These are phyloP conservation scores for Neltuma alba DNA, from an alignment of 306 rosid species.

Conservation along the genomic window DNA sequence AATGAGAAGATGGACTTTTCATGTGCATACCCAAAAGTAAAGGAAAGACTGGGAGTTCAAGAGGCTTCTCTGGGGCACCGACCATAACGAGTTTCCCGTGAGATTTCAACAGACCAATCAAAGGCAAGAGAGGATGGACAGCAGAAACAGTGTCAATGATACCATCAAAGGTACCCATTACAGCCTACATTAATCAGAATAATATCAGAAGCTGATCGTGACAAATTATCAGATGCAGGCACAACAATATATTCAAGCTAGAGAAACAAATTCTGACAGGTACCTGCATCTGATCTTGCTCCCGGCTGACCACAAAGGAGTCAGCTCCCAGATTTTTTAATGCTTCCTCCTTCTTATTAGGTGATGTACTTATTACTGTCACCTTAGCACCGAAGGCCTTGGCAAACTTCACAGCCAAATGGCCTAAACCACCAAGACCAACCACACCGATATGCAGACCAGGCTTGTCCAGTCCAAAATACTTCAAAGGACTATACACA, in stretches of 20 bases:
- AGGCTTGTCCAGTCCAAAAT: conserved; percentile 38
- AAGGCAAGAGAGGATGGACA: neutral
- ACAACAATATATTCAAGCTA: too few species aligned
- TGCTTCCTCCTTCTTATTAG: conserved; percentile 41
- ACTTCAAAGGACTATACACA: conserved; percentile 44
- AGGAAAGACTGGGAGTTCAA: conserved; percentile 24
- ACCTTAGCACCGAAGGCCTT: neutral
- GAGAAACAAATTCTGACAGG: neutral
- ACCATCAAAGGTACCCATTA: conserved; percentile 6
- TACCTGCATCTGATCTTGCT: conserved; percentile 44
- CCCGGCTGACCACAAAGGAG: neutral
- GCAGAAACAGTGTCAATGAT: neutral
- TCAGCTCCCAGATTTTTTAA: conserved; percentile 39
- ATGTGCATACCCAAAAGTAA: conserved; percentile 23
- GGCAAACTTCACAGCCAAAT: neutral
- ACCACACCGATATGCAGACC: conserved; percentile 44
- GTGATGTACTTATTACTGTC: conserved; percentile 43
- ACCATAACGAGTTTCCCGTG: conserved; percentile 45
- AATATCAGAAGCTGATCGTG: too few species aligned
- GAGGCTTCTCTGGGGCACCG: conserved; percentile 33
- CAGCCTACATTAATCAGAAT: neutral
- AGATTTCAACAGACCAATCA: conserved; percentile 31
- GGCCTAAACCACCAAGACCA: neutral
- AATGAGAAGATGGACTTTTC: neutral
- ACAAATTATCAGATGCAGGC: too few species aligned